Conservation (phyloP, 768 basidiomycete genomes). For the Clathrus columnatus region DNA sequence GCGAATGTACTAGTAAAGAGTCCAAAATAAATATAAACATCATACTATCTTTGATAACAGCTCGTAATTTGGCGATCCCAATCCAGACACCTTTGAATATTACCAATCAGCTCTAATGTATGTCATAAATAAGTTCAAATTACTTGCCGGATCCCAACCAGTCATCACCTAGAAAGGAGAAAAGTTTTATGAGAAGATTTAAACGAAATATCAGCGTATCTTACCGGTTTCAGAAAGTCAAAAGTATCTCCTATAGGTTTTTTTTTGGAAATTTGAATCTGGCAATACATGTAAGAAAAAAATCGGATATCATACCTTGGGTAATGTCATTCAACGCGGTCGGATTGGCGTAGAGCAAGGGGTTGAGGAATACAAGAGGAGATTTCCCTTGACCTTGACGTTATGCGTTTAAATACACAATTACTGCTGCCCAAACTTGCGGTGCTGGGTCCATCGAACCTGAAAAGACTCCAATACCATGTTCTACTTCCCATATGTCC, state of each 20-base stretch:
- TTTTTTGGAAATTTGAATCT: no score
- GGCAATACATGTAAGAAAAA: no score
- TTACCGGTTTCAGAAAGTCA: slow-evolving; percentile 30
- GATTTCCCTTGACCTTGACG: slow-evolving; percentile 21
- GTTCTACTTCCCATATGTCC: slow-evolving; percentile 9
- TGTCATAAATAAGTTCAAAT: no score
- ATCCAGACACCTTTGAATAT: background rate
- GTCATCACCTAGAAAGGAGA: slow-evolving; percentile 1
- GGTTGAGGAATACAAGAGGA: slow-evolving; percentile 28
- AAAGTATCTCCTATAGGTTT: no score
- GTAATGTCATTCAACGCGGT: slow-evolving; percentile 37
- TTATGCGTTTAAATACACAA: slow-evolving; percentile 27
- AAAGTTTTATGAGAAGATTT: background rate
- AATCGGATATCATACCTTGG: slow-evolving; percentile 58
- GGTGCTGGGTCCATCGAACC: slow-evolving; percentile 27
- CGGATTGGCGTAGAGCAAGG: slow-evolving; percentile 24
- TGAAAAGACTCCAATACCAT: background rate
- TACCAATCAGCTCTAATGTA: background rate
- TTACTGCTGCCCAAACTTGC: slow-evolving; percentile 26
- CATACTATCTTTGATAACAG: no score
- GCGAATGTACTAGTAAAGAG: no score
- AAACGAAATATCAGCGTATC: no score
- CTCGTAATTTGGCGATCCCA: background rate
- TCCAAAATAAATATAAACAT: no score
- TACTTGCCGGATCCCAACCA: slow-evolving; percentile 14